These are phyloP conservation scores for Artomyces pyxidatus DNA, from an alignment of 768 basidiomycete species.

Conservation along the genomic window DNA sequence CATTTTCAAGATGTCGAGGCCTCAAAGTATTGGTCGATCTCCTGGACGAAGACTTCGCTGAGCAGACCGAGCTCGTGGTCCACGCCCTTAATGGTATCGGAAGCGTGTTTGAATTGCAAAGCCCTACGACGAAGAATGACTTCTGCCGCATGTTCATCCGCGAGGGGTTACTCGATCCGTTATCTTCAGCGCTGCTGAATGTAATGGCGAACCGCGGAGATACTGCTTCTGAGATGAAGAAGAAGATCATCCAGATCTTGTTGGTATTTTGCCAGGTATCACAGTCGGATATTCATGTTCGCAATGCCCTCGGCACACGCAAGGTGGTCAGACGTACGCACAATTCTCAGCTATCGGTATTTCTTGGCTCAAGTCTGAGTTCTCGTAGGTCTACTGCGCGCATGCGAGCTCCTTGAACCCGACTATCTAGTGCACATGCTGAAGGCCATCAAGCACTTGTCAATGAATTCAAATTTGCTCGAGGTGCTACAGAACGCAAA, in stretches of 20 bases:
- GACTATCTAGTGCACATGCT: constrained; percentile 83
- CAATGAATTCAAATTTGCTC: constrained; percentile 84
- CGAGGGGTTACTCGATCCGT: constrained; percentile 88
- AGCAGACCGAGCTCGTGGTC: constrained; percentile 85
- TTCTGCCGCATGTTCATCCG: constrained; percentile 98
- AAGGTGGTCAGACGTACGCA: constrained; percentile 82
- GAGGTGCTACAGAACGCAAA: constrained; percentile 96
- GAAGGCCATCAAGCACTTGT: constrained; percentile 93
- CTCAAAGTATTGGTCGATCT: constrained; percentile 92
- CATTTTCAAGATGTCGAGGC: constrained; percentile 70
- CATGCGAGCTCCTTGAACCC: constrained; percentile 81
- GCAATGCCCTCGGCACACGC: constrained; percentile 85
- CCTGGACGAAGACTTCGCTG: constrained; percentile 90
- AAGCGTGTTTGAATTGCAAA: constrained; percentile 92
- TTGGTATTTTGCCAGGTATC: constrained; percentile 92
- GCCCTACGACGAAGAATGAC: constrained; percentile 95
- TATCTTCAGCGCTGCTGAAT: constrained; percentile 83
- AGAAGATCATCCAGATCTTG: constrained; percentile 83
- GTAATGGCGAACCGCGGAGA: constrained; percentile 72
- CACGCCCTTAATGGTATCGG: constrained; percentile 93
- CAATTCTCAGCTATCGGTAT: not conserved
- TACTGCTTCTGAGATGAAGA: constrained; percentile 65
- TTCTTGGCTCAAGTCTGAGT: not conserved
- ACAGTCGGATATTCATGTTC: constrained; percentile 91
- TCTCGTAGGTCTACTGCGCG: constrained; percentile 73